These are phyloP conservation scores for Osmozyma mogii DNA, from an alignment of 805 yeast genomes.

Conservation along the genomic window DNA sequence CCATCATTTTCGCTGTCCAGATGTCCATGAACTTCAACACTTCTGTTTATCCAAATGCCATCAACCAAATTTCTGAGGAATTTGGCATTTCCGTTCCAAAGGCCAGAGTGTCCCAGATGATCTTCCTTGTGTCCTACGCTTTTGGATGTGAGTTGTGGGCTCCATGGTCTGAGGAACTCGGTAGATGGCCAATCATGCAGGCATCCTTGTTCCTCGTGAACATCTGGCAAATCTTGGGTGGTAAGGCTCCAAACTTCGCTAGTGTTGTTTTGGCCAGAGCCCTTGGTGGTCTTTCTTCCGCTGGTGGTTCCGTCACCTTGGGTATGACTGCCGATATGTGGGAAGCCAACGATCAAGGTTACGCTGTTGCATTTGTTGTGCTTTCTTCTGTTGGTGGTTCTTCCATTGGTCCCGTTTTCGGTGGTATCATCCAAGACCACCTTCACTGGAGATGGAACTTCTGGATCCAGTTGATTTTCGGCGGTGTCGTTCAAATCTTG, in stretches of 20 bases:
- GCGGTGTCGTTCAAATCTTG: constrained; percentile 23
- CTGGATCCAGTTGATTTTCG: constrained; percentile 29
- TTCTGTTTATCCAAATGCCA: constrained; percentile 22
- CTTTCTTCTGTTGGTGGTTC: constrained; percentile 26
- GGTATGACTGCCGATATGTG: constrained; percentile 29
- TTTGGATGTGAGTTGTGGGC: constrained; percentile 30
- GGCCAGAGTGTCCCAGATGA: constrained; percentile 21
- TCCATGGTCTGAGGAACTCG: constrained; percentile 29
- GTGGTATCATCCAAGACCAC: constrained; percentile 15
- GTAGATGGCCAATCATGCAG: constrained; percentile 28
- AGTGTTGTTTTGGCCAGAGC: constrained; percentile 17
- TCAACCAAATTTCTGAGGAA: constrained; percentile 15
- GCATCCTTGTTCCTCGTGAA: constrained; percentile 21
- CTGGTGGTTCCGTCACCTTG: constrained; percentile 28
- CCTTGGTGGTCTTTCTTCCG: constrained; percentile 24
- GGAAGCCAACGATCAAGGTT: constrained; percentile 25
- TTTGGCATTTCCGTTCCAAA: constrained; percentile 16
- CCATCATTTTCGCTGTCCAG: constrained; percentile 30
- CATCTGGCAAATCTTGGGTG: constrained; percentile 26
- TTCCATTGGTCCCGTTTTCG: constrained; percentile 22
- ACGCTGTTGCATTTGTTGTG: constrained; percentile 25
- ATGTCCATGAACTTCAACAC: constrained; percentile 36
- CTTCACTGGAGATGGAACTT: constrained; percentile 19
- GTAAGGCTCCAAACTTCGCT: constrained; percentile 22
- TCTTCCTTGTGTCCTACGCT: constrained; percentile 23